Evolutionary conservation across 495 filamentous ascomycete genomes (phyloP).

Genomic region (Antarctomyces pellizariae): DNA sequence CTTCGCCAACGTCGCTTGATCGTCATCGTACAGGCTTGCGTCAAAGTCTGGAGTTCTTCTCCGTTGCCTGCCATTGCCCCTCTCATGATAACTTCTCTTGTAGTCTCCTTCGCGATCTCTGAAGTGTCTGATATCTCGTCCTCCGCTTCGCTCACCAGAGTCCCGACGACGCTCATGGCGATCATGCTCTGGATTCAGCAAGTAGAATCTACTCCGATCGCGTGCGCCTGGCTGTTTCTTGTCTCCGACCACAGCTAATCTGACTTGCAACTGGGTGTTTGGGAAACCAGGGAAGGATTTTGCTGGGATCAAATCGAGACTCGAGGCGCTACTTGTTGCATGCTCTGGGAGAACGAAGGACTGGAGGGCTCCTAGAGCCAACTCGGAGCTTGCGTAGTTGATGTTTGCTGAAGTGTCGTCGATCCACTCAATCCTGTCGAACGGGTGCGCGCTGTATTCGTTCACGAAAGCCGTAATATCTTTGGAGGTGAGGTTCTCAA

Average conservation of each 20-base stretch:
- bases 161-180: slow-evolving; percentile 43
- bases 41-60: slow-evolving; percentile 30
- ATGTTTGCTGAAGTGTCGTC: slow-evolving; percentile 82
- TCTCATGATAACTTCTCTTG: slow-evolving; percentile 29
- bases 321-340: slow-evolving; percentile 23
- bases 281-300: slow-evolving; percentile 41
- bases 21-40: slow-evolving; percentile 61
- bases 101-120: slow-evolving; percentile 38
- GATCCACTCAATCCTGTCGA: slow-evolving; percentile 69
- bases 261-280: slow-evolving; percentile 42
- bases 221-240: slow-evolving; percentile 55
- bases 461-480: slow-evolving; percentile 48
- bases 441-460: slow-evolving; percentile 27
- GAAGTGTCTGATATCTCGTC: slow-evolving; percentile 19
- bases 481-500: slow-evolving; percentile 57
- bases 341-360: slow-evolving; percentile 27
- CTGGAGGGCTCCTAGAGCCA: slow-evolving; percentile 47
- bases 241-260: slow-evolving; percentile 51
- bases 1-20: slow-evolving; percentile 17
- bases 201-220: slow-evolving; percentile 69
- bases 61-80: slow-evolving; percentile 29
- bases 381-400: slow-evolving; percentile 42
- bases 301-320: slow-evolving; percentile 21
- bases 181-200: slow-evolving; percentile 73
- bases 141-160: slow-evolving; percentile 19